Conservation (phyloP, 139 green algal species). For the Micromonas commoda region DNA sequence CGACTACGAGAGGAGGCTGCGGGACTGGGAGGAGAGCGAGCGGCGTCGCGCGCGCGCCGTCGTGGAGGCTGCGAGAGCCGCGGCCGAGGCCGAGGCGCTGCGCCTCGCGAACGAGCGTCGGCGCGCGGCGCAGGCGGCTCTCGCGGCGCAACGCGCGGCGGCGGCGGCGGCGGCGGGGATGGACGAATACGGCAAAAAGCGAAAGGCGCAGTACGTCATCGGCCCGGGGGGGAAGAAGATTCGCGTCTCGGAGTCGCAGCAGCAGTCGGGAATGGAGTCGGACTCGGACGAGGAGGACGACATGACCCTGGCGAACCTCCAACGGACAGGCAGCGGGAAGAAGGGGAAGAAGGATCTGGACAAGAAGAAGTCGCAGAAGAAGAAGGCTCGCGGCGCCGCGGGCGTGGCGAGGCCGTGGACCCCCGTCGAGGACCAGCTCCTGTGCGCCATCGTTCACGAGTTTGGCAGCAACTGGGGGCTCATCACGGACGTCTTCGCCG, state of each 20-base stretch:
- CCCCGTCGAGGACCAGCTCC: conserved; percentile 50
- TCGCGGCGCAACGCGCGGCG: neutral
- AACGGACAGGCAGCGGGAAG: neutral
- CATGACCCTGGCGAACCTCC: neutral
- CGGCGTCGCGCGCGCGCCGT: neutral
- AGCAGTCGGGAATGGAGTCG: no score
- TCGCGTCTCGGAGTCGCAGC: no score
- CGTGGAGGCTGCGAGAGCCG: neutral
- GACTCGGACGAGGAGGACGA: neutral
- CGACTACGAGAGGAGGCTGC: conserved; percentile 6
- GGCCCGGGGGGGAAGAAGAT: neutral
- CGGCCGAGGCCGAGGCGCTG: conserved; percentile 1
- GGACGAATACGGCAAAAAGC: neutral
- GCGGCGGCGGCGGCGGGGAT: neutral
- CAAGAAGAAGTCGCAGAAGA: neutral
- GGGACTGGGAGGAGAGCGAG: conserved; percentile 21
- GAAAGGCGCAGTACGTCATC: neutral
- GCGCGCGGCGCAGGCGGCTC: neutral
- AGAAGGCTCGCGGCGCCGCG: neutral
- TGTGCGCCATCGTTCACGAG: conserved; percentile 60
- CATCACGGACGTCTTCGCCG: conserved; percentile 52
- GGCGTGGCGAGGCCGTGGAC: conserved; percentile 25
- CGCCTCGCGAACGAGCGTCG: neutral
- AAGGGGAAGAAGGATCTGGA: neutral
- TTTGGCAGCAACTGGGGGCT: conserved; percentile 68